These are phyloP conservation scores for Stephania japonica DNA, from an alignment of 164 flowering plant genomes.

Conservation along the genomic window DNA sequence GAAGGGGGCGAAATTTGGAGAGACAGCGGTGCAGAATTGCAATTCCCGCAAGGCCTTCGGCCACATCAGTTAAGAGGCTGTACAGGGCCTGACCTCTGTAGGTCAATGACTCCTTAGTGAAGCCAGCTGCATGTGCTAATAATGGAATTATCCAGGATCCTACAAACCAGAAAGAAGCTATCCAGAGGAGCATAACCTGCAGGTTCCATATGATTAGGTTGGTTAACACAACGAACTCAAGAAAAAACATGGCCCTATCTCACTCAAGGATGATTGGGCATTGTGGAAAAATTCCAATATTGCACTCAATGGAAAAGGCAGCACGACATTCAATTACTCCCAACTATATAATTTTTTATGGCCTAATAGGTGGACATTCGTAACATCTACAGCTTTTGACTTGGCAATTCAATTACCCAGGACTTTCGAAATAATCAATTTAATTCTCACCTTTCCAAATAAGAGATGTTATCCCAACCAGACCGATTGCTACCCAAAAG, in stretches of 20 bases:
- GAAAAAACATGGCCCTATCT: not conserved
- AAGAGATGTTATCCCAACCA: too few species aligned
- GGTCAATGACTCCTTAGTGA: constrained; percentile 71
- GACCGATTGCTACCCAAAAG: too few species aligned
- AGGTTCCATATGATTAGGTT: constrained; percentile 3
- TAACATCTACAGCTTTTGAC: too few species aligned
- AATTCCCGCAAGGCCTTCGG: constrained; percentile 94
- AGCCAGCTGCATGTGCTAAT: constrained; percentile 69
- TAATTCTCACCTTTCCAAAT: too few species aligned
- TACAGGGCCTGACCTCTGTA: constrained; percentile 90
- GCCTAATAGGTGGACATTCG: too few species aligned
- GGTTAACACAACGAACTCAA: not conserved
- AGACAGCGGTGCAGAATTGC: constrained; percentile 83
- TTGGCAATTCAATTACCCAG: too few species aligned
- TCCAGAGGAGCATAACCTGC: constrained; percentile 97
- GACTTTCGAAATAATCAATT: too few species aligned
- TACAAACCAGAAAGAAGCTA: constrained; percentile 89
- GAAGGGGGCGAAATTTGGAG: constrained; percentile 69
- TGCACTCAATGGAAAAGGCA: not conserved
- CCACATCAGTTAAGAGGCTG: constrained; percentile 86
- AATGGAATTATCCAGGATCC: constrained; percentile 96
- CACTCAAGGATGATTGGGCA: not conserved
- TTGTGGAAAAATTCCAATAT: not conserved
- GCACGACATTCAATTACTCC: not conserved
- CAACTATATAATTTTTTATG: not conserved